phyloP scores from a whole-genome alignment of 495 filamentous ascomycete genomes.

The Delitschia confertaspora region DNA sequence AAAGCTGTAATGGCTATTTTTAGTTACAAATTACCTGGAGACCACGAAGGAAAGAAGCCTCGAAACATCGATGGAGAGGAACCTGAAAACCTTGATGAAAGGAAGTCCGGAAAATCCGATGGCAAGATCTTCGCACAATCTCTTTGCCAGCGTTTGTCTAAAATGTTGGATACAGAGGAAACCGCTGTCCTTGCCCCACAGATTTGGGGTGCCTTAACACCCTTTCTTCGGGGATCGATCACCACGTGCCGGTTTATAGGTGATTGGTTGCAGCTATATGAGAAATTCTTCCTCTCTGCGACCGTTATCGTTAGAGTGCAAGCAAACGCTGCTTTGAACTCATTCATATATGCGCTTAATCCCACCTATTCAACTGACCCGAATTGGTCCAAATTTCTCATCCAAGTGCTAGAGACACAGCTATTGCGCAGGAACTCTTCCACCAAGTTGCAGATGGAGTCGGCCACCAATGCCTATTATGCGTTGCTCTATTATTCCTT shows the following conservation, averaged over 20 bases:
- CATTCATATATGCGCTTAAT: constrained; percentile 62
- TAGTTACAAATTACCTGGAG: constrained; percentile 57
- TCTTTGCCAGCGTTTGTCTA: constrained; percentile 54
- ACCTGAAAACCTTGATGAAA: constrained; percentile 38
- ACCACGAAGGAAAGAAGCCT: constrained; percentile 33
- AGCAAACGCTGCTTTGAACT: constrained; percentile 76
- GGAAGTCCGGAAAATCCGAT: constrained; percentile 51
- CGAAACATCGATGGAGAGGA: too few species aligned
- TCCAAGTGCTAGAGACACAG: constrained; percentile 59
- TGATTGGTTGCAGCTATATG: constrained; percentile 67
- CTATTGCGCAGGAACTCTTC: constrained; percentile 57
- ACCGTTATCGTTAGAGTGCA: constrained; percentile 54
- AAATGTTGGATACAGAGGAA: constrained; percentile 60
- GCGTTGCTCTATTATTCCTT: constrained; percentile 82
- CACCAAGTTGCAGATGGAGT: constrained; percentile 47
- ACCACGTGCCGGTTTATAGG: constrained; percentile 61
- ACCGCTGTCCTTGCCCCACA: constrained; percentile 63
- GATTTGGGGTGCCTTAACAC: constrained; percentile 75
- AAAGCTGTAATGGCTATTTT: constrained; percentile 42
- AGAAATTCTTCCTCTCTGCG: constrained; percentile 79
- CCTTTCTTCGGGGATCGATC: constrained; percentile 58
- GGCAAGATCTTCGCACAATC: constrained; percentile 53
- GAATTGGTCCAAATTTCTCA: constrained; percentile 56
- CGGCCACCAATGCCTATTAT: constrained; percentile 60
- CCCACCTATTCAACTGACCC: constrained; percentile 51